Evolutionary conservation across 148 eudicot species (phyloP).

Genomic region (Rhododendron henanense): DNA sequence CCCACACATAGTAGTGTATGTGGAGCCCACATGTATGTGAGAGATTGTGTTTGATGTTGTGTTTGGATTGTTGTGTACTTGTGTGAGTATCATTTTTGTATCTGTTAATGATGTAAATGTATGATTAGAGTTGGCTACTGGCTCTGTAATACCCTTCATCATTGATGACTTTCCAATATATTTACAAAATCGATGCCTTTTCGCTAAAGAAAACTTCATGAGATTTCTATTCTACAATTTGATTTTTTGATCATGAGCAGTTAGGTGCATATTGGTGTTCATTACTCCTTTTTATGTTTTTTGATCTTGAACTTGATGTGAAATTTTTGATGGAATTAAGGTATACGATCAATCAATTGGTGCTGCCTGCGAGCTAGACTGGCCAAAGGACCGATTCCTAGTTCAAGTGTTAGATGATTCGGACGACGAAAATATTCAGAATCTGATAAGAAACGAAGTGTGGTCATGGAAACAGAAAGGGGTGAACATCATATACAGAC

Average conservation of each 20-base stretch:
- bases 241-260: background rate
- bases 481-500: constrained; percentile 59
- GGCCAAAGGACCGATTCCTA: constrained; percentile 53
- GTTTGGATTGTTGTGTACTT: too few relatives aligned
- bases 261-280: background rate
- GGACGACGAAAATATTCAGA: constrained; percentile 43
- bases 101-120: background rate
- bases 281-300: background rate
- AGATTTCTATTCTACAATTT: background rate
- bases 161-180: background rate
- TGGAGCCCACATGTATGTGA: too few relatives aligned
- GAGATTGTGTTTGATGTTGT: too few relatives aligned
- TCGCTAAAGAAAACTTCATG: background rate
- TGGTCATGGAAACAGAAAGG: constrained; percentile 54
- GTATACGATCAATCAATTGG: constrained; percentile 56
- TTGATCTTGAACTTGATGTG: constrained; percentile 9
- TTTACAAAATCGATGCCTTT: background rate
- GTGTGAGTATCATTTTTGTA: too few relatives aligned
- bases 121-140: background rate
- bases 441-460: constrained; percentile 46
- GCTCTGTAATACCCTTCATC: background rate
- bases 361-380: constrained; percentile 57
- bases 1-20: too few relatives aligned
- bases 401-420: constrained; percentile 66
- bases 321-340: constrained; percentile 20